Conservation (phyloP, 2,329 filamentous ascomycete species). For the Claviceps paspali region DNA sequence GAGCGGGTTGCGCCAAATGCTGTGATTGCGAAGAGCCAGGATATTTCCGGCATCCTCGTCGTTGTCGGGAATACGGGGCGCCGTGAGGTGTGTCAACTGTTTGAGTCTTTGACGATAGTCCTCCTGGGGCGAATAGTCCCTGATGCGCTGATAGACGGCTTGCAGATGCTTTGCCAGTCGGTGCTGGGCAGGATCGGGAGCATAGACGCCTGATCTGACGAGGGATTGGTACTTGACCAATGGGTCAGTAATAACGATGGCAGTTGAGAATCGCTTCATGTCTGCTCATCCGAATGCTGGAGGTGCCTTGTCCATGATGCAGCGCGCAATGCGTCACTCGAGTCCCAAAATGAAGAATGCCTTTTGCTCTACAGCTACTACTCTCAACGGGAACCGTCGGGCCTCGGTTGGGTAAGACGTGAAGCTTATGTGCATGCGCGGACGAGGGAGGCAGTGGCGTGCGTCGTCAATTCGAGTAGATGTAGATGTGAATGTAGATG, state of each 20-base stretch:
- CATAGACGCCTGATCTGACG: constrained; percentile 49
- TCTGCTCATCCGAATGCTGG: background rate
- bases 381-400: too few relatives aligned
- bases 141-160: constrained; percentile 59
- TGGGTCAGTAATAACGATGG: constrained; percentile 52
- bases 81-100: constrained; percentile 37
- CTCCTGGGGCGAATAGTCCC: constrained; percentile 59
- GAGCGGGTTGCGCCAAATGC: constrained; percentile 42
- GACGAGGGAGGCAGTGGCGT: too few relatives aligned
- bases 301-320: constrained; percentile 1
- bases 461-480: too few relatives aligned
- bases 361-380: too few relatives aligned
- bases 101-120: constrained; percentile 54
- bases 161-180: constrained; percentile 61
- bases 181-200: constrained; percentile 57
- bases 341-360: background rate
- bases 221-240: constrained; percentile 62
- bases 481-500: too few relatives aligned
- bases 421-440: too few relatives aligned
- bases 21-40: constrained; percentile 36
- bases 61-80: constrained; percentile 14
- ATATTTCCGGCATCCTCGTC: constrained; percentile 18
- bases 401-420: too few relatives aligned
- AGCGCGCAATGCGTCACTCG: background rate
- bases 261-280: constrained; percentile 26